Evolutionary conservation across 2,329 filamentous ascomycete species (phyloP).

Genomic region (Aspergillus terreus): DNA sequence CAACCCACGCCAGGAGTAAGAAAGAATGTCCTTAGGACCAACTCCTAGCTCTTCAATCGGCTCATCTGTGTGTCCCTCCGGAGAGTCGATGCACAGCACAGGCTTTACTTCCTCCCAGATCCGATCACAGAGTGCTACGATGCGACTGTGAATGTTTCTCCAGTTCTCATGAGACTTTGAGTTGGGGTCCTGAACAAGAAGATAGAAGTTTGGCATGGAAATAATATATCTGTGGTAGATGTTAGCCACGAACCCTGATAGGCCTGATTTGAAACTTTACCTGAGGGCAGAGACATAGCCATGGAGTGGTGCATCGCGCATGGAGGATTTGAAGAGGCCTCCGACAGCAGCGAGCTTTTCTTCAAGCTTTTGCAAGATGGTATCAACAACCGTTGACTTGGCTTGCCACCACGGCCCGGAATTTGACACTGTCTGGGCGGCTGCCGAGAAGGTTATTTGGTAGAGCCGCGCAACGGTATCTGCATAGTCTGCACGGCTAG

Average conservation of each 20-base stretch:
- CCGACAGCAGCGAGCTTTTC: slow-evolving; percentile 61
- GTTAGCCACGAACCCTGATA: not conserved
- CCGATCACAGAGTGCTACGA: slow-evolving; percentile 59
- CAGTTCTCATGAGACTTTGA: slow-evolving; percentile 20
- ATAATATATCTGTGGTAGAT: slow-evolving; percentile 44
- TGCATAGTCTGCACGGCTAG: slow-evolving; percentile 84
- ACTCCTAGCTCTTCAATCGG: slow-evolving; percentile 67
- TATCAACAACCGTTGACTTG: slow-evolving; percentile 51
- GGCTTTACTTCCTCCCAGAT: slow-evolving; percentile 74
- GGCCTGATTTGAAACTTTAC: slow-evolving; percentile 34
- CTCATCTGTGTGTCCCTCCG: slow-evolving; percentile 70
- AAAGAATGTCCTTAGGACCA: slow-evolving; percentile 80
- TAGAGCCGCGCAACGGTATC: slow-evolving; percentile 81
- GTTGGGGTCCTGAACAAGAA: slow-evolving; percentile 23
- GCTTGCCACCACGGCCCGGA: slow-evolving; percentile 28
- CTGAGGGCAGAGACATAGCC: slow-evolving; percentile 65
- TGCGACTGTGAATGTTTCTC: slow-evolving; percentile 40
- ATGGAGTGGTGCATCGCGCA: slow-evolving; percentile 64
- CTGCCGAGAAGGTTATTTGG: slow-evolving; percentile 63
- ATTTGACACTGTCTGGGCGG: slow-evolving; percentile 31
- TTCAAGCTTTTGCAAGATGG: slow-evolving; percentile 61
- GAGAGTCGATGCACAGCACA: slow-evolving; percentile 88
- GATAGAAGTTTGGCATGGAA: slow-evolving; percentile 39
- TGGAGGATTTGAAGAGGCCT: slow-evolving; percentile 62
- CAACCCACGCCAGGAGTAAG: slow-evolving; percentile 92